A percentile compares a stretch with the other conserved stretches of the same genome.
Evolutionary conservation across 2,329 filamentous ascomycete species (phyloP).

Genomic region (Daldinia sp.): DNA sequence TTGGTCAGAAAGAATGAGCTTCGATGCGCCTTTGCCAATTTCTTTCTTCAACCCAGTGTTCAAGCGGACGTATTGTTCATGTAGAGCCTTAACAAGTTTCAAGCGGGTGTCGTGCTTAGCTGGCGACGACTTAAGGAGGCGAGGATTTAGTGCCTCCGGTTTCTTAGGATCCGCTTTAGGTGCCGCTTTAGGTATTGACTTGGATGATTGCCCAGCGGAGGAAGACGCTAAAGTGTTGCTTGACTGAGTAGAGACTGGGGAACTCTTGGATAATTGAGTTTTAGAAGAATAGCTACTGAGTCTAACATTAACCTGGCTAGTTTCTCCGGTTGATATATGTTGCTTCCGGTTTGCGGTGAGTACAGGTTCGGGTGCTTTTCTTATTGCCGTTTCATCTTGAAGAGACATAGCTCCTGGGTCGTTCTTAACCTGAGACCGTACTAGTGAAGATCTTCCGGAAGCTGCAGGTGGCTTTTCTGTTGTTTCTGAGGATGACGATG

Average conservation of each 20-base stretch:
- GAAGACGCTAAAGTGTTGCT: constrained; percentile 5
- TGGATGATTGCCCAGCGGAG: constrained; percentile 20
- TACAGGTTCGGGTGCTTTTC: background rate
- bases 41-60: constrained; percentile 72
- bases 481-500: constrained; percentile 17
- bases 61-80: constrained; percentile 74
- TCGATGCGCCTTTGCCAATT: constrained; percentile 58
- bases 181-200: constrained; percentile 28
- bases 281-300: constrained; percentile 3
- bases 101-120: constrained; percentile 68
- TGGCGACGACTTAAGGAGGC: constrained; percentile 70
- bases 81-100: constrained; percentile 71
- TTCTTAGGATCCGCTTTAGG: constrained; percentile 48
- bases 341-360: constrained; percentile 19
- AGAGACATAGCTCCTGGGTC: constrained; percentile 11
- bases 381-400: background rate
- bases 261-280: constrained; percentile 4
- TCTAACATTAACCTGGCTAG: constrained; percentile 4
- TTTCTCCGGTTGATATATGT: constrained; percentile 1
- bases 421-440: constrained; percentile 3
- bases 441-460: background rate
- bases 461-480: constrained; percentile 8
- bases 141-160: constrained; percentile 73
- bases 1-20: constrained; percentile 72
- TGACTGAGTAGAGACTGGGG: constrained; percentile 1